Conservation (phyloP, 2,329 filamentous ascomycete species). For the Neophaeococcomyces aloes region DNA sequence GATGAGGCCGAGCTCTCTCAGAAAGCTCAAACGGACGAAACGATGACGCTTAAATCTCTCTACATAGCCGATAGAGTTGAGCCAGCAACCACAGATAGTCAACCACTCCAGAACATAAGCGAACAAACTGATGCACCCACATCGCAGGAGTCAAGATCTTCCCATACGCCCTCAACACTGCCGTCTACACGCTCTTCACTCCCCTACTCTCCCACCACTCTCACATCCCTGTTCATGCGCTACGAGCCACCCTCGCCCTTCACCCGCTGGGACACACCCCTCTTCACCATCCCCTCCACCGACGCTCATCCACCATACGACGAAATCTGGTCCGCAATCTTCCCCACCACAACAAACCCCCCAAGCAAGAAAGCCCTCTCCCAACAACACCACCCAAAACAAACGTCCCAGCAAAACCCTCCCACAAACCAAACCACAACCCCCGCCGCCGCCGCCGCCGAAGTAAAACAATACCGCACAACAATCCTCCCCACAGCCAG, state of each 20-base stretch:
- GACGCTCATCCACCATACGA: slow-evolving; percentile 47
- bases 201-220: slow-evolving; percentile 45
- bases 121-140: not conserved
- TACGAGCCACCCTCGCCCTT: slow-evolving; percentile 59
- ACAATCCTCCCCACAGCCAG: slow-evolving; percentile 33
- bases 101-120: not conserved
- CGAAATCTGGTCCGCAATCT: slow-evolving; percentile 51
- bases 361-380: slow-evolving; percentile 14
- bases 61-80: slow-evolving; percentile 14
- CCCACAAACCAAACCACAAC: slow-evolving; percentile 1
- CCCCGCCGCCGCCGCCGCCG: slow-evolving; percentile 20
- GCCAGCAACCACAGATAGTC: not conserved
- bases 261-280: slow-evolving; percentile 54
- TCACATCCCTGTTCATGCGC: slow-evolving; percentile 54
- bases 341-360: slow-evolving; percentile 18
- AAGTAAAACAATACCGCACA: slow-evolving; percentile 33
- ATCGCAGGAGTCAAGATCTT: not conserved
- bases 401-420: not conserved
- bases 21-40: slow-evolving; percentile 11
- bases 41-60: slow-evolving; percentile 19
- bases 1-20: slow-evolving; percentile 1
- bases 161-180: slow-evolving; percentile 6
- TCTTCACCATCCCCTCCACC: slow-evolving; percentile 51
- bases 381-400: slow-evolving; percentile 9
- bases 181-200: slow-evolving; percentile 23